phyloP scores from a whole-genome alignment of 208 protist species.

The Trypanosoma grayi region DNA sequence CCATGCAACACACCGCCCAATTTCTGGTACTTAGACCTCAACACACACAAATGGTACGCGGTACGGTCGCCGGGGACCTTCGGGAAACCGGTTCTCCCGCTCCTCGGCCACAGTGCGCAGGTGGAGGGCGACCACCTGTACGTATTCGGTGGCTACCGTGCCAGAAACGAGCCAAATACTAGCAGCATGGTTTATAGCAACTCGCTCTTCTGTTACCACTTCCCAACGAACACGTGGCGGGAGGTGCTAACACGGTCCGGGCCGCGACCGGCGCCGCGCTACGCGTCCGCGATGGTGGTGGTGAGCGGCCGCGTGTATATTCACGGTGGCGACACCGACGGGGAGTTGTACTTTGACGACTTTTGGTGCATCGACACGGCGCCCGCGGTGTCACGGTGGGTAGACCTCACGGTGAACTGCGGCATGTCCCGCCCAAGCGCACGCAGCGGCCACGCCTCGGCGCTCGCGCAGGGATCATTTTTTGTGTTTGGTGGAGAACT shows the following conservation, averaged over 20 bases:
- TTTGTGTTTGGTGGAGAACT: slow-evolving; percentile 75
- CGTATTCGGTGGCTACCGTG: slow-evolving; percentile 60
- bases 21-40: slow-evolving; percentile 73
- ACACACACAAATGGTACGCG: slow-evolving; percentile 41
- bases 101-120: slow-evolving; percentile 57
- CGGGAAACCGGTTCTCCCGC: slow-evolving; percentile 27
- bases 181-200: slow-evolving; percentile 38
- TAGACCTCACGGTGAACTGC: slow-evolving; percentile 20
- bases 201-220: slow-evolving; percentile 54
- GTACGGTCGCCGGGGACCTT: slow-evolving; percentile 28
- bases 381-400: not conserved
- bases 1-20: slow-evolving; percentile 15
- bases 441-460: slow-evolving; percentile 60
- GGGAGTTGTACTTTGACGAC: slow-evolving; percentile 70
- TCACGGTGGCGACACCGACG: slow-evolving; percentile 74
- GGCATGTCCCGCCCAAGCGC: slow-evolving; percentile 33
- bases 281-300: slow-evolving; percentile 51
- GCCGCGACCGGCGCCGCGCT: slow-evolving; percentile 39
- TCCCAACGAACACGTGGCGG: slow-evolving; percentile 34
- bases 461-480: slow-evolving; percentile 42
- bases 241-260: slow-evolving; percentile 12
- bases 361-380: slow-evolving; percentile 58
- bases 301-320: slow-evolving; percentile 48
- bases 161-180: not conserved
- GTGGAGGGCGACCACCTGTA: slow-evolving; percentile 55